Conservation (phyloP, 129 eudicot species). For the Oenanthe sinensis region DNA sequence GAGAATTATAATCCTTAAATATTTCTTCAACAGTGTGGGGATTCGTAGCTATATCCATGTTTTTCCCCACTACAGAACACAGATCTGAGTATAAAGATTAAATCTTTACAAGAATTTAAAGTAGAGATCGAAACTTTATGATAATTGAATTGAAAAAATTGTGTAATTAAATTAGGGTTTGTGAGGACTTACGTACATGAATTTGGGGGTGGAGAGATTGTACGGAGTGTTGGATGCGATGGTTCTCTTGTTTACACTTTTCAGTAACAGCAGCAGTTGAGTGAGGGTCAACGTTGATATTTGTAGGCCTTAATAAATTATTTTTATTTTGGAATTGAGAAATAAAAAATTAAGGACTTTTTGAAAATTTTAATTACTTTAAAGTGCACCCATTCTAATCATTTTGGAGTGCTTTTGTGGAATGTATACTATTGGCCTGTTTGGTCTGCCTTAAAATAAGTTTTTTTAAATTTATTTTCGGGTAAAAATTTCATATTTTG, state of each 20-base stretch:
- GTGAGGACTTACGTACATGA: neutral
- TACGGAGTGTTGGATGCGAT: constrained; percentile 5
- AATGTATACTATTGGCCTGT: too few species aligned
- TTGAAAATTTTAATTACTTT: too few species aligned
- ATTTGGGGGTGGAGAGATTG: neutral
- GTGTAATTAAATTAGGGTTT: neutral
- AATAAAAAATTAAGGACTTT: too few species aligned
- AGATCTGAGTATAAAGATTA: constrained; percentile 6
- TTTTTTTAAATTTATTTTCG: too few species aligned
- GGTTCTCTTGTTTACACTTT: neutral
- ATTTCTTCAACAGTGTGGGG: constrained; percentile 90
- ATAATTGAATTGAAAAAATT: neutral
- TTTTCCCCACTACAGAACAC: neutral
- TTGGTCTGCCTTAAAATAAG: too few species aligned
- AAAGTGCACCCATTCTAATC: too few species aligned
- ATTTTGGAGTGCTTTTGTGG: too few species aligned
- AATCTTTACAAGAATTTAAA: neutral
- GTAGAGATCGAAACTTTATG: neutral
- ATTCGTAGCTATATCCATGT: constrained; percentile 56
- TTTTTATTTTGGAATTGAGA: neutral
- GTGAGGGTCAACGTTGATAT: neutral
- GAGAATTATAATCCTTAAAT: constrained; percentile 69
- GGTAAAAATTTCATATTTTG: too few species aligned
- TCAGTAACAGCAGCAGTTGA: neutral
- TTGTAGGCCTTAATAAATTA: neutral